Evolutionary conservation across 1,284 basidiomycete genomes (phyloP).

Genomic region (Tremellales sp.): DNA sequence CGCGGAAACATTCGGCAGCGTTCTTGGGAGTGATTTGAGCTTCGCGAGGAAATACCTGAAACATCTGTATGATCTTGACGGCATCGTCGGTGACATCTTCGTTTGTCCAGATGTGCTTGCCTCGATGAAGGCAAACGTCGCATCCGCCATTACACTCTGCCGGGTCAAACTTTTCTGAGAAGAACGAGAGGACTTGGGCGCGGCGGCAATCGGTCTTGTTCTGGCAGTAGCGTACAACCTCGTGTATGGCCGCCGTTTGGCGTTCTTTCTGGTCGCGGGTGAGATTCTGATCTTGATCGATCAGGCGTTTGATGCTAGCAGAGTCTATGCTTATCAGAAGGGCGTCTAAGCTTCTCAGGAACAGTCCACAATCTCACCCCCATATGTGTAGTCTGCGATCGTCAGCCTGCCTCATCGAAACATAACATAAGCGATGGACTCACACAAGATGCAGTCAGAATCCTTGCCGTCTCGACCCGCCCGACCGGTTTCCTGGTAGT

Average conservation of each 20-base stretch:
- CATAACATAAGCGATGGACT: slow-evolving; percentile 8
- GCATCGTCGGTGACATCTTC: slow-evolving; percentile 42
- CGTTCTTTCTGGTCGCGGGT: slow-evolving; percentile 57
- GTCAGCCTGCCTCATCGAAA: slow-evolving; percentile 20
- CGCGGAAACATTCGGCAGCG: slow-evolving; percentile 43
- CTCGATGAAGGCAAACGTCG: slow-evolving; percentile 43
- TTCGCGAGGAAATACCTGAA: slow-evolving; percentile 22
- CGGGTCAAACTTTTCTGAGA: slow-evolving; percentile 47
- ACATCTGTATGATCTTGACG: slow-evolving; percentile 32
- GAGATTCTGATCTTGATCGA: slow-evolving; percentile 54
- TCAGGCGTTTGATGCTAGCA: slow-evolving; percentile 54
- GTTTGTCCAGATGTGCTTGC: slow-evolving; percentile 23
- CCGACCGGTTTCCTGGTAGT: slow-evolving; percentile 80
- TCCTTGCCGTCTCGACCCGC: slow-evolving; percentile 71
- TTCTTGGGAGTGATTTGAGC: slow-evolving; percentile 40
- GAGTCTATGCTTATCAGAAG: slow-evolving; percentile 51
- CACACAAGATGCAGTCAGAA: slow-evolving; percentile 61
- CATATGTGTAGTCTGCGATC: slow-evolving; percentile 55
- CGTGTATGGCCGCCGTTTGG: slow-evolving; percentile 56
- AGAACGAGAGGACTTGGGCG: slow-evolving; percentile 64
- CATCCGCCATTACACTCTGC: slow-evolving; percentile 43
- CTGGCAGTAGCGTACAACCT: slow-evolving; percentile 69
- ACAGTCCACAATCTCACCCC: slow-evolving; percentile 18
- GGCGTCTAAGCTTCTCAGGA: neutral
- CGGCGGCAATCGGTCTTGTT: slow-evolving; percentile 85